Conservation (phyloP, 495 filamentous ascomycete genomes). For the Penicillium pancosmium region DNA sequence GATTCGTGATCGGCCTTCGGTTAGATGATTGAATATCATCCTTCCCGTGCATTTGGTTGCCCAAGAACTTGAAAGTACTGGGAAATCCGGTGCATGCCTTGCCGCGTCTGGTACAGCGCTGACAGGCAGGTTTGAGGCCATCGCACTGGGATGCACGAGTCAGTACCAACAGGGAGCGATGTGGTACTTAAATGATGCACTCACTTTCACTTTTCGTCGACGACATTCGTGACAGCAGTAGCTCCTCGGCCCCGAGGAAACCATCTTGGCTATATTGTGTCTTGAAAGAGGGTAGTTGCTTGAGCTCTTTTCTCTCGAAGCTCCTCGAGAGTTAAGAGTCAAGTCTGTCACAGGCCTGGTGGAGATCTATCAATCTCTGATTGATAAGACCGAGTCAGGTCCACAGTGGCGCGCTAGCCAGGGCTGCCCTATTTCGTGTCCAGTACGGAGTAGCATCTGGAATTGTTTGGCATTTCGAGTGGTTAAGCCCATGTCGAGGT, state of each 20-base stretch:
- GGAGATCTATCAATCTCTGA: not conserved
- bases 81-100: not conserved
- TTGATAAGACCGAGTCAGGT: not conserved
- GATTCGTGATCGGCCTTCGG: not conserved
- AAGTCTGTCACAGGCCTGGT: too few species aligned
- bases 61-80: not conserved
- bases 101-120: not conserved
- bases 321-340: too few species aligned
- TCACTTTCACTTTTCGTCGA: not conserved
- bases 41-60: not conserved
- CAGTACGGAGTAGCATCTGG: not conserved
- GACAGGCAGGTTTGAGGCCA: not conserved
- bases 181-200: not conserved
- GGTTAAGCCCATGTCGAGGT: not conserved
- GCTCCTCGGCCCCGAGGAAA: not conserved
- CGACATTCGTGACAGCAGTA: conserved; percentile 1
- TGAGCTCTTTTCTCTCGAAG: not conserved
- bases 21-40: not conserved
- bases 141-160: not conserved
- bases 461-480: not conserved
- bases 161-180: not conserved
- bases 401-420: not conserved
- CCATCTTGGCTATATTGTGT: not conserved
- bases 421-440: not conserved
- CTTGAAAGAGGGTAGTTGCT: not conserved